phyloP scores from a whole-genome alignment of 1,284 basidiomycete species.

The Pseudozyma sp. region DNA sequence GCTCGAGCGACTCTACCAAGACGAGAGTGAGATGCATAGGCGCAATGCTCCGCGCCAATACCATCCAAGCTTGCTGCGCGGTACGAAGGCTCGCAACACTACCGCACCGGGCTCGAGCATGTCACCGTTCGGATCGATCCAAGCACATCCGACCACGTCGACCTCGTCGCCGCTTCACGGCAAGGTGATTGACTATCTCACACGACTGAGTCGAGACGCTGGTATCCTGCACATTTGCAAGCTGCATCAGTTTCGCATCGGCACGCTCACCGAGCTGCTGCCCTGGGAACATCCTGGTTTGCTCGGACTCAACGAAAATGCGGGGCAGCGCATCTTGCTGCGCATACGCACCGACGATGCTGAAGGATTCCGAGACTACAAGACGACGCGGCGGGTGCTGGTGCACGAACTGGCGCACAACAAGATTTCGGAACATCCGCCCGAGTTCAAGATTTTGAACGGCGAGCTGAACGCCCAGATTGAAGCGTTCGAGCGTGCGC shows the following conservation, averaged over 20 bases:
- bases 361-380: constrained; percentile 62
- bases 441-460: constrained; percentile 64
- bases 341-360: constrained; percentile 62
- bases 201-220: constrained; percentile 48
- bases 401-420: constrained; percentile 66
- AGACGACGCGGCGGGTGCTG: constrained; percentile 58
- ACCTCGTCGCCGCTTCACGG: constrained; percentile 25
- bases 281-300: constrained; percentile 61
- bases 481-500: constrained; percentile 46
- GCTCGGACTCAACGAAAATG: constrained; percentile 63
- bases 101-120: constrained; percentile 13
- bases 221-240: constrained; percentile 62
- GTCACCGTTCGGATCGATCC: constrained; percentile 46
- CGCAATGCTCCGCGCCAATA: constrained; percentile 49
- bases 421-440: constrained; percentile 57
- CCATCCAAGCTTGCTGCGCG: constrained; percentile 60
- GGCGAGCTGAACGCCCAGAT: constrained; percentile 62
- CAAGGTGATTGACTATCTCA: constrained; percentile 46
- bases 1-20: constrained; percentile 32
- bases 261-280: constrained; percentile 59
- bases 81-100: constrained; percentile 45
- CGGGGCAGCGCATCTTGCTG: constrained; percentile 56
- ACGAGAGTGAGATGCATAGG: constrained; percentile 35
- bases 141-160: constrained; percentile 46
- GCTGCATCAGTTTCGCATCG: constrained; percentile 53